phyloP scores from a whole-genome alignment of 2,329 filamentous ascomycete genomes.

The Capronia epimyces region DNA sequence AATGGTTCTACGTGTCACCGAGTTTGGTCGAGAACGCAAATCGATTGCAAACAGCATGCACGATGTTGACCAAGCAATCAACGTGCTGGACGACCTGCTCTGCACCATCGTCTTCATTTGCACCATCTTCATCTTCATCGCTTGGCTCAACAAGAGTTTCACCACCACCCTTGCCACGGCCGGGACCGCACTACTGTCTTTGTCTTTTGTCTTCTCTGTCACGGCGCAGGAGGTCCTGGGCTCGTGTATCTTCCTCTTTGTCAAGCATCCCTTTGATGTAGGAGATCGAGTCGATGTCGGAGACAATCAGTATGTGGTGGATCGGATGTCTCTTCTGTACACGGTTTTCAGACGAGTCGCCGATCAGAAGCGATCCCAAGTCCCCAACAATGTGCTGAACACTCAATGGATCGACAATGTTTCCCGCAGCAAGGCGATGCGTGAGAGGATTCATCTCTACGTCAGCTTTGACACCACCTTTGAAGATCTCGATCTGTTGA shows the following conservation, averaged over 20 bases:
- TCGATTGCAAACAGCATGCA: slow-evolving; percentile 90
- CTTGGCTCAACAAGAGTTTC: slow-evolving; percentile 83
- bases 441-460: slow-evolving; percentile 71
- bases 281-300: slow-evolving; percentile 85
- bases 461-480: slow-evolving; percentile 83
- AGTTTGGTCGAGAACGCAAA: slow-evolving; percentile 80
- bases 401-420: slow-evolving; percentile 94
- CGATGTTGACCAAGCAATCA: slow-evolving; percentile 91
- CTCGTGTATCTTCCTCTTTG: slow-evolving; percentile 96
- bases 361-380: slow-evolving; percentile 71
- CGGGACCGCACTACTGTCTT: slow-evolving; percentile 82
- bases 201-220: slow-evolving; percentile 94
- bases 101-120: slow-evolving; percentile 75
- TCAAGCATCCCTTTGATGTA: slow-evolving; percentile 97
- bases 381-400: slow-evolving; percentile 90
- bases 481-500: slow-evolving; percentile 80
- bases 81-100: slow-evolving; percentile 81
- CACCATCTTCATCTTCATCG: slow-evolving; percentile 78
- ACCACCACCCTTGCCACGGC: slow-evolving; percentile 80
- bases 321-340: slow-evolving; percentile 90
- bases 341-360: slow-evolving; percentile 82
- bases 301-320: slow-evolving; percentile 66
- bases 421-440: slow-evolving; percentile 85
- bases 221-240: slow-evolving; percentile 94
- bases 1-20: slow-evolving; percentile 81